Conservation (phyloP, 257 asterid species). For the Gentiana dahurica region DNA sequence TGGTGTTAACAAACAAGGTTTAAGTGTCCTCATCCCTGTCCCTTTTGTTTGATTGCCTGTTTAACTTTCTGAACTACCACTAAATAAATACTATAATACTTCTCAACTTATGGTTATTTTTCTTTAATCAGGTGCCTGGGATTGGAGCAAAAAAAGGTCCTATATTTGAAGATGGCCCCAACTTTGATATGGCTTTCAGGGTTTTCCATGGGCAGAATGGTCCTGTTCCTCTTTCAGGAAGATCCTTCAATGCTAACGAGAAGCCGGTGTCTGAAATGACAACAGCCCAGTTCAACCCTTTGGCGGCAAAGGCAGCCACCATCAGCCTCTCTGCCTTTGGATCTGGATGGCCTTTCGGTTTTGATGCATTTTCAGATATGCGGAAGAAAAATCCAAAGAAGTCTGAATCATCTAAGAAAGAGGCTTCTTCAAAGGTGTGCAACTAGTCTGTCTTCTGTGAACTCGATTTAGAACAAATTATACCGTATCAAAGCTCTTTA, state of each 20-base stretch:
- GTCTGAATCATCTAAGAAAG: slow-evolving; percentile 45
- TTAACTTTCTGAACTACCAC: no score
- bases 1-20: no score
- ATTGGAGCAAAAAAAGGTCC: slow-evolving; percentile 57
- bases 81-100: neutral
- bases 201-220: slow-evolving; percentile 95
- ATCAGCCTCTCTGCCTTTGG: slow-evolving; percentile 89
- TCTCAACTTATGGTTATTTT: slow-evolving; percentile 3
- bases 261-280: slow-evolving; percentile 35
- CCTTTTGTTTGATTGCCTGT: no score
- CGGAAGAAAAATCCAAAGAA: slow-evolving; percentile 50
- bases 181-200: slow-evolving; percentile 80
- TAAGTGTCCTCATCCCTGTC: no score
- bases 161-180: slow-evolving; percentile 92
- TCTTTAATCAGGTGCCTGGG: slow-evolving; percentile 27
- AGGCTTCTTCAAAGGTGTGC: slow-evolving; percentile 56
- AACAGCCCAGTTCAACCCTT: slow-evolving; percentile 65
- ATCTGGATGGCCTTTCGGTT: slow-evolving; percentile 75
- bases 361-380: slow-evolving; percentile 61
- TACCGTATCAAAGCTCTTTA: no score
- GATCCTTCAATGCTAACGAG: slow-evolving; percentile 29
- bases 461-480: no score
- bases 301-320: slow-evolving; percentile 89
- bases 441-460: neutral
- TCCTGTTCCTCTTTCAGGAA: slow-evolving; percentile 77